Percentiles rank a stretch among this genome's conserved stretches.
Evolutionary conservation across 2,329 filamentous ascomycete species (phyloP).

Genomic region (Alternaria conjuncta): DNA sequence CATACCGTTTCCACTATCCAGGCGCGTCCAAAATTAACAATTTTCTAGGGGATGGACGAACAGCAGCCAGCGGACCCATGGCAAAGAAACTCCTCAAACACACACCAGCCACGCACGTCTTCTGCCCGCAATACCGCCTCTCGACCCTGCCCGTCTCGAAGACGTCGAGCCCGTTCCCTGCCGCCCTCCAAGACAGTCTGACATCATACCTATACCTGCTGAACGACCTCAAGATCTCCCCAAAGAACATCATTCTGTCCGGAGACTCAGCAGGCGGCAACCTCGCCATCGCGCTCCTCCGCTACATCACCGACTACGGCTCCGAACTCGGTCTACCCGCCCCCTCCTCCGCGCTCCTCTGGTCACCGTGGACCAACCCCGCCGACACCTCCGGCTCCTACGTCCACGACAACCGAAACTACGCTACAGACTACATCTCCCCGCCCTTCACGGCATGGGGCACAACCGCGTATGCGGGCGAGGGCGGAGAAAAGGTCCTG

Average conservation of each 20-base stretch:
- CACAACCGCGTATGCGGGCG: conserved; percentile 39
- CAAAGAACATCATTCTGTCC: conserved; percentile 52
- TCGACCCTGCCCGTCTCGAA: conserved; percentile 47
- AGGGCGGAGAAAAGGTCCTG: conserved; percentile 17
- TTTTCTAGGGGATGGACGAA: conserved; percentile 54
- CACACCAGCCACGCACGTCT: conserved; percentile 48
- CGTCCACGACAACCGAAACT: conserved; percentile 42
- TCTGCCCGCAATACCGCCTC: conserved; percentile 58
- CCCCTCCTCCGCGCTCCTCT: conserved; percentile 51
- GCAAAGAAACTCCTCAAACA: conserved; percentile 45
- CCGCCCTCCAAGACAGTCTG: conserved; percentile 58
- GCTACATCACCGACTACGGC: conserved; percentile 55
- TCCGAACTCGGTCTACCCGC: conserved; percentile 36
- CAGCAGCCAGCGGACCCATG: conserved; percentile 40
- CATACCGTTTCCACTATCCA: too few species aligned
- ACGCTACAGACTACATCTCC: conserved; percentile 52
- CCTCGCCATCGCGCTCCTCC: conserved; percentile 52
- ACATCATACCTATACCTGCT: conserved; percentile 56
- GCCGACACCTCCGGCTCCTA: conserved; percentile 30
- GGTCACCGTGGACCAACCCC: conserved; percentile 55
- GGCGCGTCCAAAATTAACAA: too few species aligned
- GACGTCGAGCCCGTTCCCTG: conserved; percentile 56
- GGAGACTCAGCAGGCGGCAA: conserved; percentile 61
- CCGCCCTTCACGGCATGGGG: conserved; percentile 54
- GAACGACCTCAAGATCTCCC: conserved; percentile 48